These are phyloP conservation scores for Nyctanthes arbortristis DNA, from an alignment of 257 asterid genomes.

Conservation along the genomic window DNA sequence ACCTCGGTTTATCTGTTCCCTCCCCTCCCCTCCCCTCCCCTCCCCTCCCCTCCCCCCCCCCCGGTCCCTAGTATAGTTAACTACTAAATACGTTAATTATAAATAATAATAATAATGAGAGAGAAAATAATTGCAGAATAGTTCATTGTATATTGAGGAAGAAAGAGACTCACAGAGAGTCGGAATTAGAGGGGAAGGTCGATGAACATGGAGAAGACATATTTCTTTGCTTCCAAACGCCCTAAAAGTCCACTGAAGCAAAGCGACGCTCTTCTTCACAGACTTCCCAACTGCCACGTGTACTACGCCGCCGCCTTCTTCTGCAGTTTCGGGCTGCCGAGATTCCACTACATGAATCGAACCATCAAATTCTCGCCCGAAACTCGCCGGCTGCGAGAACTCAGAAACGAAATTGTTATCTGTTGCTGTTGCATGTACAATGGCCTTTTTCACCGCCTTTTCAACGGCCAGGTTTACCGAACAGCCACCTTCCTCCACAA, in stretches of 20 bases:
- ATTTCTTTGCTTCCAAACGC: conserved; percentile 49
- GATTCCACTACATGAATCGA: conserved; percentile 21
- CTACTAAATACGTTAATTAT: conserved; percentile 10
- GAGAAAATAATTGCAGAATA: background rate
- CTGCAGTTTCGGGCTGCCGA: conserved; percentile 26
- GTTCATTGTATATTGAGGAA: background rate
- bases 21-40: too few relatives aligned
- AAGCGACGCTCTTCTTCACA: conserved; percentile 51
- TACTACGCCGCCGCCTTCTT: conserved; percentile 42
- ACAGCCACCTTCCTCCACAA: conserved; percentile 35
- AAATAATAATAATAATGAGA: background rate
- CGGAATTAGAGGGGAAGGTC: conserved; percentile 73
- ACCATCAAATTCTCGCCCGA: conserved; percentile 23
- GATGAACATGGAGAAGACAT: conserved; percentile 77
- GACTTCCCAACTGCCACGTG: conserved; percentile 79
- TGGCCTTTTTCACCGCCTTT: conserved; percentile 56
- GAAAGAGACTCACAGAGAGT: conserved; percentile 62
- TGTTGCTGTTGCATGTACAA: conserved; percentile 24
- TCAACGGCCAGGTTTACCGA: conserved; percentile 72
- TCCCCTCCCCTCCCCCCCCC: too few relatives aligned
- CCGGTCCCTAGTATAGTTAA: too few relatives aligned
- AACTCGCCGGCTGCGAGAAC: conserved; percentile 23
- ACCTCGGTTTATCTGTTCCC: too few relatives aligned
- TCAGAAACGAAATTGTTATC: conserved; percentile 23
- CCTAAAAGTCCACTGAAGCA: conserved; percentile 64